A percentile compares a stretch with the other conserved stretches of the same genome.
phyloP scores from a whole-genome alignment of 768 basidiomycete genomes.

The Trametes villosa region DNA sequence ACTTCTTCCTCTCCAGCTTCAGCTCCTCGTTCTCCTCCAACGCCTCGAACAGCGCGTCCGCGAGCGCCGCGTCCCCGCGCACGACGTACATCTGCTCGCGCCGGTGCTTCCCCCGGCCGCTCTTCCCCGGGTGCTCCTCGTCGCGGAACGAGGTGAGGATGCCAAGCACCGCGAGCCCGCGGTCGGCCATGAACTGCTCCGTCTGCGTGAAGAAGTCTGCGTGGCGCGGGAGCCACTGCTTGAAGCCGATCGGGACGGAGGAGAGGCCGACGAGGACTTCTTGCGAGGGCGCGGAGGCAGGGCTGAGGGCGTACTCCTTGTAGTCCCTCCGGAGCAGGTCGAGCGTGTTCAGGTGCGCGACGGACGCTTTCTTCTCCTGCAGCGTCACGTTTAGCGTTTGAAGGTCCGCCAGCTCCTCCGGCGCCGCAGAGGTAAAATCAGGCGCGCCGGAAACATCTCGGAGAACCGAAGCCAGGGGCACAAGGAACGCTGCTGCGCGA shows the following conservation, averaged over 20 bases:
- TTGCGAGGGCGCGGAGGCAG: constrained; percentile 44
- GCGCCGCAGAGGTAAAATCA: constrained; percentile 27
- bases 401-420: constrained; percentile 48
- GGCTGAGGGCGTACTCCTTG: constrained; percentile 75
- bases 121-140: constrained; percentile 45
- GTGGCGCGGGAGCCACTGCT: constrained; percentile 55
- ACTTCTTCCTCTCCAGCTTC: constrained; percentile 47
- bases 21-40: constrained; percentile 62
- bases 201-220: constrained; percentile 43
- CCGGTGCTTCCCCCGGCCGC: constrained; percentile 57
- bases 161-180: constrained; percentile 69
- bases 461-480: constrained; percentile 46
- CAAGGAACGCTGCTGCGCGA: constrained; percentile 65
- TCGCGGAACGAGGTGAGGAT: constrained; percentile 76
- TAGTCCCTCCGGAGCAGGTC: constrained; percentile 95
- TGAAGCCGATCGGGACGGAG: constrained; percentile 76
- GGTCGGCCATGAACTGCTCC: constrained; percentile 67
- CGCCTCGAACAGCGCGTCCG: constrained; percentile 56
- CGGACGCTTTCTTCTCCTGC: constrained; percentile 61
- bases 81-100: constrained; percentile 74
- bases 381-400: constrained; percentile 54
- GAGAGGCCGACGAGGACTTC: constrained; percentile 74
- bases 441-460: not conserved
- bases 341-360: constrained; percentile 66
- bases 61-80: constrained; percentile 46